Percentiles rank a stretch among this genome's conserved stretches.
Conservation (phyloP, 345 rosid species). For the Dimocarpus longan region DNA sequence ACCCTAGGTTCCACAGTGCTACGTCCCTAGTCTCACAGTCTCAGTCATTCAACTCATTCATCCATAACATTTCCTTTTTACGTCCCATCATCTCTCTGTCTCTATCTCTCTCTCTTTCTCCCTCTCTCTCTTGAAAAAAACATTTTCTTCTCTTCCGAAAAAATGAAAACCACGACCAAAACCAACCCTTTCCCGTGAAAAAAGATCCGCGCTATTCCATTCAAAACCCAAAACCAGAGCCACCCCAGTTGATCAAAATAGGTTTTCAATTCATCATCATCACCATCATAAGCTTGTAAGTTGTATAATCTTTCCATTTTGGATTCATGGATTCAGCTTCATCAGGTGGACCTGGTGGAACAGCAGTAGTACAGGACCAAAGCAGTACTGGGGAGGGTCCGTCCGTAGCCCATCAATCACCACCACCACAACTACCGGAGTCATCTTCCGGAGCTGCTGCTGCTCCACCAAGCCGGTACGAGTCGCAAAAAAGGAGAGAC, state of each 20-base stretch:
- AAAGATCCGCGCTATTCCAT: slow-evolving; percentile 1
- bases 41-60: slow-evolving; percentile 12
- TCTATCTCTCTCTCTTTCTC: slow-evolving; percentile 13
- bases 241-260: slow-evolving; percentile 9
- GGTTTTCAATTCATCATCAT: slow-evolving; percentile 9
- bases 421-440: slow-evolving; percentile 5
- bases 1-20: too few relatives aligned
- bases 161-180: not conserved
- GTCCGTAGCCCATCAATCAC: slow-evolving; percentile 19
- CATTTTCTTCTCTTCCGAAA: not conserved
- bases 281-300: too few relatives aligned
- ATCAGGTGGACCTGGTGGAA: slow-evolving; percentile 20
- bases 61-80: slow-evolving; percentile 4
- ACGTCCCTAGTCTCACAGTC: too few relatives aligned
- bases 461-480: slow-evolving; percentile 60
- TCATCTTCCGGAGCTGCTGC: not conserved
- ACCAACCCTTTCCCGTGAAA: slow-evolving; percentile 24
- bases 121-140: not conserved
- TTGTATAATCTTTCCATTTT: not conserved
- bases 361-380: slow-evolving; percentile 18
- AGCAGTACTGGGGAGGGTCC: slow-evolving; percentile 25
- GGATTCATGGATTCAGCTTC: slow-evolving; percentile 35
- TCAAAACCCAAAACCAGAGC: not conserved
- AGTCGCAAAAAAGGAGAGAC: slow-evolving; percentile 70
- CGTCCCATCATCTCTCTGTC: slow-evolving; percentile 21